Evolutionary conservation across 805 yeast genomes (phyloP), one percentile per base, ranked within the genome.

Genomic region (Cyberlindnera subsufficiens): DNA sequence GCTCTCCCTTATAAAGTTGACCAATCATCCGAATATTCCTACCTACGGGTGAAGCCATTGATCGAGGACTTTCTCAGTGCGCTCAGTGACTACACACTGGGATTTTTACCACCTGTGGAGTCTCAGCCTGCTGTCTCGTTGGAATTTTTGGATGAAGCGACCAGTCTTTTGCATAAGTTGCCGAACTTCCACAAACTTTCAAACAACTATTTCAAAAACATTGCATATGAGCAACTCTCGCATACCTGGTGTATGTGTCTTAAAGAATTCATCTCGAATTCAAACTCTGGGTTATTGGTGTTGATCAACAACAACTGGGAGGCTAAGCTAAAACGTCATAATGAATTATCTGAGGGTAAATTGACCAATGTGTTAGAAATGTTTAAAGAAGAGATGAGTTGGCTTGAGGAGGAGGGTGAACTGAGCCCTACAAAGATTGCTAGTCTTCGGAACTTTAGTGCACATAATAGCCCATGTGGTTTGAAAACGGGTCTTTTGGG

Each of bases 1-100:
- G 70, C 73, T 45, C 62, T 88, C 50, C 96, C 96, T 1, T 86
- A 84, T 60, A 80, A 81, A 50, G 87, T 86, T 49, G 89, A 85
- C 52, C 69, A 73, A 9, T 69, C 74, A 31, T 77, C 84, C 37
- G 96, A 87, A 60, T 87, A 87, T 56, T 78, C 90, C 5, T 87
- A 78, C 59, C 63, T 84, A 44, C 70, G 96, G 43, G 85, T 88
- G 31, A 79, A 84, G 54, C 76, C 83, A 6, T 63, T 68, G 44
- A 72, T 86, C 47, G 75, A 75, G 45, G 93, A 84, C 51, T 86
- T 87, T 52, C 72, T 85, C 46, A 69, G 72, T 47, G 78, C 86
- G 18, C 66, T 88, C 42, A 77, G 85, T 15, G 96, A 87, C 60
- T 86, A 82, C 58, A 80, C 86, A 5, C 67, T 82, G 44, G 77